Conservation (phyloP, 2,329 filamentous ascomycete genomes). For the Ustulina deusta region DNA sequence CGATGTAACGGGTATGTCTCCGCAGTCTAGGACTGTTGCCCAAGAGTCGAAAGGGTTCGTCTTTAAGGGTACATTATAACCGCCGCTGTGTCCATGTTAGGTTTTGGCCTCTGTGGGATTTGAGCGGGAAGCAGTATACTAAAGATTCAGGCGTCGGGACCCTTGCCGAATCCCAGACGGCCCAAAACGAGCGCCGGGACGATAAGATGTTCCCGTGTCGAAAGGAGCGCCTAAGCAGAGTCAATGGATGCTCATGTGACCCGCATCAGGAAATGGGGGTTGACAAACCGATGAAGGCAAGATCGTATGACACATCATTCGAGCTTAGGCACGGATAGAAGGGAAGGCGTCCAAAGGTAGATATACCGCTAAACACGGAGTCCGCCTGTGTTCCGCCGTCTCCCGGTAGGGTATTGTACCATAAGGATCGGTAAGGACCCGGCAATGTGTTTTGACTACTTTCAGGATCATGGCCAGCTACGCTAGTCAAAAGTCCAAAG, state of each 20-base stretch:
- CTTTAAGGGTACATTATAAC: constrained; percentile 84
- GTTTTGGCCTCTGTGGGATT: constrained; percentile 42
- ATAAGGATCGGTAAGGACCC: constrained; percentile 79
- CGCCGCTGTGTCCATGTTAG: constrained; percentile 68
- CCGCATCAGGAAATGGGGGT: constrained; percentile 13
- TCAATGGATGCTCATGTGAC: constrained; percentile 9
- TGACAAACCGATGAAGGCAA: constrained; percentile 81
- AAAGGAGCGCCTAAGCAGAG: constrained; percentile 75
- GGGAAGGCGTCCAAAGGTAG: constrained; percentile 82
- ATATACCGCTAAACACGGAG: constrained; percentile 89
- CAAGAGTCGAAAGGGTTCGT: constrained; percentile 86
- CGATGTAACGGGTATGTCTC: constrained; percentile 87
- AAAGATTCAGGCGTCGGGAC: constrained; percentile 85
- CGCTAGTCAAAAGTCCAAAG: constrained; percentile 62
- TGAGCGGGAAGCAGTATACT: constrained; percentile 66
- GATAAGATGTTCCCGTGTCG: constrained; percentile 87
- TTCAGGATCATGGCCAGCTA: constrained; percentile 69
- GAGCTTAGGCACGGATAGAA: constrained; percentile 82
- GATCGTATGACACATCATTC: constrained; percentile 79
- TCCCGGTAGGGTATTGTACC: constrained; percentile 86
- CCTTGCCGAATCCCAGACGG: constrained; percentile 88
- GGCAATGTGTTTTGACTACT: constrained; percentile 69
- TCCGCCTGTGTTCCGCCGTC: constrained; percentile 90
- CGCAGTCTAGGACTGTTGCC: constrained; percentile 84
- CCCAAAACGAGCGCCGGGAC: constrained; percentile 85